Evolutionary conservation across 805 yeast species (phyloP).

Genomic region (Saccharomycopsis selenospora): DNA sequence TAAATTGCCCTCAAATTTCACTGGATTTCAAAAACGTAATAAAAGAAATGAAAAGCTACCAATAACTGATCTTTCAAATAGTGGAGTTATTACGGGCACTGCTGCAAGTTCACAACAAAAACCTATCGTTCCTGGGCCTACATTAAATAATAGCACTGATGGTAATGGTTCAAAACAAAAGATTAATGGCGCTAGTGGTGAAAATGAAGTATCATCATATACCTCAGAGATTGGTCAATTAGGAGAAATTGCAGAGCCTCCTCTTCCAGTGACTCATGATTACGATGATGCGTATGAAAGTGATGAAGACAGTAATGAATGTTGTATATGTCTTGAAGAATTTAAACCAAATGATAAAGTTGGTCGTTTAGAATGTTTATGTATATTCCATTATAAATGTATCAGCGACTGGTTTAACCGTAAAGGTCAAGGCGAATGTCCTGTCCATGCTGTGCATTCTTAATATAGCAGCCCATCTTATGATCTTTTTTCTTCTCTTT

Average conservation of each 20-base stretch:
- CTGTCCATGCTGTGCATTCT: slow-evolving; percentile 57
- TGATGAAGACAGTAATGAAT: slow-evolving; percentile 53
- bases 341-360: slow-evolving; percentile 80
- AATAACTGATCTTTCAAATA: not conserved
- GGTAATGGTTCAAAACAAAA: not conserved
- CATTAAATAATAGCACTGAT: not conserved
- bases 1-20: slow-evolving; percentile 28
- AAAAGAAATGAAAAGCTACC: not conserved
- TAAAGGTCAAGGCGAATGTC: slow-evolving; percentile 82
- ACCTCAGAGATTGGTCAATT: not conserved
- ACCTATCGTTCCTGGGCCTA: no score
- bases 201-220: not conserved
- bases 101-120: not conserved
- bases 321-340: slow-evolving; percentile 91
- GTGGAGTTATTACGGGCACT: not conserved
- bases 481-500: not conserved
- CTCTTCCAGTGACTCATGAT: not conserved
- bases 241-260: not conserved
- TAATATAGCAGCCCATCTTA: no score
- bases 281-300: slow-evolving; percentile 1
- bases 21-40: not conserved
- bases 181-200: not conserved
- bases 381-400: slow-evolving; percentile 89
- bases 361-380: slow-evolving; percentile 87
- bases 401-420: slow-evolving; percentile 85